A percentile compares a stretch with the other conserved stretches of the same genome.
Conservation (phyloP, 2,329 filamentous ascomycete species). For the Fusarium pininemorale region DNA sequence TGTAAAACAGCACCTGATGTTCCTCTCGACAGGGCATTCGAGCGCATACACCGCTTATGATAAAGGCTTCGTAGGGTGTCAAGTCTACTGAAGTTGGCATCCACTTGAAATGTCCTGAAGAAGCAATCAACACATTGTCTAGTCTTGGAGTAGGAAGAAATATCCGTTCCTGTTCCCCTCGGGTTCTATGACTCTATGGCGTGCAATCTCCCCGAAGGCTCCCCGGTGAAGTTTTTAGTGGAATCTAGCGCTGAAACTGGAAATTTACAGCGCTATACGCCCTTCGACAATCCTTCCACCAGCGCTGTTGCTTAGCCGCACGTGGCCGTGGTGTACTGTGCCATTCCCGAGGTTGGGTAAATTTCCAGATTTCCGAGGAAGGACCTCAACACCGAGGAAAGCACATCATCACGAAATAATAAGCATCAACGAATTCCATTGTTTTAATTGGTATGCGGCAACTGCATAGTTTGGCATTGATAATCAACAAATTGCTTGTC, state of each 20-base stretch:
- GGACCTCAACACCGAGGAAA: not conserved
- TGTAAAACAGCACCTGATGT: conserved; percentile 22
- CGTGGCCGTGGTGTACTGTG: not conserved
- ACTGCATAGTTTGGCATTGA: not conserved
- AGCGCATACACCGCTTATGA: conserved; percentile 30
- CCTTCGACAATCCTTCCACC: not conserved
- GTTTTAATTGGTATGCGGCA: not conserved
- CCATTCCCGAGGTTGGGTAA: not conserved
- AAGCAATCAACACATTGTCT: not conserved
- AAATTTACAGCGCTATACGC: conserved; percentile 5
- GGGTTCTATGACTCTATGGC: not conserved
- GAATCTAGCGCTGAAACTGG: not conserved
- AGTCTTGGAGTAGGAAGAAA: not conserved
- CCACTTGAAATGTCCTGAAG: not conserved
- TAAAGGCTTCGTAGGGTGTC: not conserved
- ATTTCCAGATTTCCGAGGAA: conserved; percentile 4
- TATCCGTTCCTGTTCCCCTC: not conserved
- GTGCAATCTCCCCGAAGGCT: not conserved
- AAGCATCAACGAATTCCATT: not conserved
- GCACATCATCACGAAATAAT: not conserved
- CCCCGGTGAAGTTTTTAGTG: conserved; percentile 3
- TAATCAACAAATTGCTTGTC: not conserved
- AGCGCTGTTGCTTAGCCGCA: not conserved
- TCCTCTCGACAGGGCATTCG: conserved; percentile 6
- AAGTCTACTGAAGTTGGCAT: not conserved